Base-by-base conservation (phyloP, 2,329 filamentous ascomycete species). In the Fonsecaea pedrosoi region DNA sequence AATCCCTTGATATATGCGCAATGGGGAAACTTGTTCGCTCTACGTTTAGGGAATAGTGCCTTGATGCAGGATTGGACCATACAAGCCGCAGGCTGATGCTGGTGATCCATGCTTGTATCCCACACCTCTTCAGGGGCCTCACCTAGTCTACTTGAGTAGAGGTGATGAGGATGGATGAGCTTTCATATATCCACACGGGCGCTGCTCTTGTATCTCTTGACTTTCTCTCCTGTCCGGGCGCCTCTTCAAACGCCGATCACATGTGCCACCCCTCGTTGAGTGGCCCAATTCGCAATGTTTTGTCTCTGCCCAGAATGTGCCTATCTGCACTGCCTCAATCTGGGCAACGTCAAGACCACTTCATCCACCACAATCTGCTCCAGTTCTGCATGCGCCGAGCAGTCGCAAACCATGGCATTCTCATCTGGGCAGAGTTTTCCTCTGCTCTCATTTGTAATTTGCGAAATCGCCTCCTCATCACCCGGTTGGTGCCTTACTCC, bases 291-390 rank as follows among this genome's bases (percentile, higher is more conserved):
- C 53, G 53, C 60, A 13, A 34, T n/a, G 60, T 35, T 35, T 37
- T 37, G 45, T 34, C 53, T 53, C 54, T 59, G 64, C 64, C 64
- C 64, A 66, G 64, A 38, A 35, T 54, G 48, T 60, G 54, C 57
- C 58, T 57, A 57, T 45, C n/a, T 66, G 64, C 64, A 66, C 64
- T 34, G 64, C 64, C 64, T 62, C 64, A 45, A 12, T 62, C 53
- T 66, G 58, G 54, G 59, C 59, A 54, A 32, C 48, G 56, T 56
- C 58, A 37, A 56, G 59, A 54, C 59, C 18, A 25, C 45, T 18
- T 21, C 60, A 55, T 35, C 62, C 48, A 42, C 57, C 50, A 56
- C 37, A 60, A 38, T 21, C 5, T 48, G 18, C n/a, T 13, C 32
- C 34, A 34, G 32, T 34, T 32, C 34, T 40, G 45, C 34, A 25